Evolutionary conservation across 257 asterid species (phyloP).

Genomic region (Penstemon newberryi): DNA sequence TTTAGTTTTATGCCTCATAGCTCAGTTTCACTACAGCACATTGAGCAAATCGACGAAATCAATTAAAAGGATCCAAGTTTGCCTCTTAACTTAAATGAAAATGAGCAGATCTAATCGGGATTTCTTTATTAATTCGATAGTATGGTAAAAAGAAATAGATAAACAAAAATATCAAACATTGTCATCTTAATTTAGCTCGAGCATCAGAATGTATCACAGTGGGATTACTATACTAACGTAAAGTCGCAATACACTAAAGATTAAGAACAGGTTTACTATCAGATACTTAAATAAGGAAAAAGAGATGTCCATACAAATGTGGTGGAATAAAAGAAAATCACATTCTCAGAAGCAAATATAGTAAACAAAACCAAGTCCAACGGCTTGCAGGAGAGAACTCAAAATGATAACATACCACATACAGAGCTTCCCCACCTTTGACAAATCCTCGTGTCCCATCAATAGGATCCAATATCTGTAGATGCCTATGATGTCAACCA

Average conservation of each 20-base stretch:
- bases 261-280: slow-evolving; percentile 5
- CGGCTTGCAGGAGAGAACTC: slow-evolving; percentile 16
- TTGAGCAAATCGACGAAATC: no score
- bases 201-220: slow-evolving; percentile 1
- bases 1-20: no score
- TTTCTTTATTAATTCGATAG: no score
- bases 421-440: slow-evolving; percentile 83
- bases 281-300: slow-evolving; percentile 1
- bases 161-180: not conserved
- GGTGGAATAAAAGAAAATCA: slow-evolving; percentile 14
- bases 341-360: slow-evolving; percentile 17
- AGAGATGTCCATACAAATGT: not conserved
- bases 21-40: no score
- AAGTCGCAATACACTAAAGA: slow-evolving; percentile 7
- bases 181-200: slow-evolving; percentile 6
- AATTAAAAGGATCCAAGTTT: no score
- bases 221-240: slow-evolving; percentile 2
- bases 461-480: slow-evolving; percentile 95
- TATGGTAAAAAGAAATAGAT: no score
- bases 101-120: no score
- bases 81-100: no score
- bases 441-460: slow-evolving; percentile 97
- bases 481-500: slow-evolving; percentile 15
- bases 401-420: slow-evolving; percentile 70
- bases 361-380: slow-evolving; percentile 21